Evolutionary conservation across 805 yeast genomes (phyloP), one percentile per base, ranked within the genome.

Genomic region (Schizosaccharomyces cryophilus): DNA sequence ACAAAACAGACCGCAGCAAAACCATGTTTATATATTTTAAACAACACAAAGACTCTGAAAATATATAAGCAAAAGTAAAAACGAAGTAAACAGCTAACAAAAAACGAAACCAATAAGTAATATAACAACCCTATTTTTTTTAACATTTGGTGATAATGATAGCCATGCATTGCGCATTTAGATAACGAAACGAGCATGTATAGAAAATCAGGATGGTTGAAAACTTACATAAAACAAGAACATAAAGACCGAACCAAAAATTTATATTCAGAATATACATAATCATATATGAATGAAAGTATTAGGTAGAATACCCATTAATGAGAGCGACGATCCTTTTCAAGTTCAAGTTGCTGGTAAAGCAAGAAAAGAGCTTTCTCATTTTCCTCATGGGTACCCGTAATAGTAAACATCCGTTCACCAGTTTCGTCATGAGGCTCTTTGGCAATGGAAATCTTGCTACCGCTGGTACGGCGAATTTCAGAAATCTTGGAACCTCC

Each of bases 401-500:
- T 73, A 62, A 88, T 78, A 24, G 87, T 83, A 70, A 87, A 86
- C 42, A 76, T 73, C 65, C 95, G 75, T 67, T 82, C 83, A 29
- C 78, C 78, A 56, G 79, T 74, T 47, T 79, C 82, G 61, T 69
- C 69, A 66, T 80, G 80, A 61, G 80, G 80, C 66, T 82, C 85
- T 62, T 83, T 81, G 47, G 84, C 81, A 65, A 88, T 85, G 4
- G 82, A 80, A 68, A 88, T 86, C 51, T 81, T 78, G 48, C 95
- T 88, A 51, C 88, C 89, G 59, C 88, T 79, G 42, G 77, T 77
- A 66, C 84, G 80, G 66, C 95, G 78, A 60, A 88, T 83, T 64
- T 88, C 94, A 70, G 85, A 93, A 65, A 88, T 87, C 72, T 94
- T 79, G 35, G 85, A 74, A 48, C 95, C 95, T 65, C 83, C 81